Conservation (phyloP, 1,139 yeast species). For the Kodamaea derodonti region DNA sequence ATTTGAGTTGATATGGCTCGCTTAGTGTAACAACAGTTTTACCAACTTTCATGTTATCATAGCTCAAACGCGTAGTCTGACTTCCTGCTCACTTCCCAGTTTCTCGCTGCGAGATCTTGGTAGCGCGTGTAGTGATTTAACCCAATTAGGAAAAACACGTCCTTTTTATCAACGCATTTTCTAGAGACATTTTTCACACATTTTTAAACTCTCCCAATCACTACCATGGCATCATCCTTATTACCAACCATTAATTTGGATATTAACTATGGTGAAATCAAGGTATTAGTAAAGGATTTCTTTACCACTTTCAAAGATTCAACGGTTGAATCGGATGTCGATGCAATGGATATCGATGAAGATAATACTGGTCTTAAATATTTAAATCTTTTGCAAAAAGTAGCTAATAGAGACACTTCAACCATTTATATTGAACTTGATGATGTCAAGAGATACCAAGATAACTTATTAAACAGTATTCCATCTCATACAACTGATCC, state of each 20-base stretch:
- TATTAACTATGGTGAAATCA: constrained; percentile 58
- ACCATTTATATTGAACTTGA: constrained; percentile 76
- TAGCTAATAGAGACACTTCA: constrained; percentile 77
- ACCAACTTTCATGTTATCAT: no score
- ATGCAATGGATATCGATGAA: constrained; percentile 12
- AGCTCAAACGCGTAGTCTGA: no score
- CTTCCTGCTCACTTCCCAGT: no score
- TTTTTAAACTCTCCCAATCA: no score
- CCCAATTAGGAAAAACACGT: neutral
- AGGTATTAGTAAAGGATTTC: constrained; percentile 53
- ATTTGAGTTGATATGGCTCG: no score
- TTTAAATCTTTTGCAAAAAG: constrained; percentile 65
- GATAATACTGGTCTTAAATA: constrained; percentile 62
- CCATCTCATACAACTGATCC: constrained; percentile 19
- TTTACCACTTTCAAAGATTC: constrained; percentile 54
- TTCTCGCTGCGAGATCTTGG: no score
- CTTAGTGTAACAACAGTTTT: no score
- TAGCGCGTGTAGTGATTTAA: no score
- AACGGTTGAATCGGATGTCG: constrained; percentile 18
- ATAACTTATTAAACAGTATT: constrained; percentile 23
- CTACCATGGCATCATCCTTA: constrained; percentile 22
- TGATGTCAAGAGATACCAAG: constrained; percentile 70
- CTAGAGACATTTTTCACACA: no score
- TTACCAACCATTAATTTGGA: constrained; percentile 56
- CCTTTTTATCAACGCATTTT: no score